phyloP scores from a whole-genome alignment of 2,329 filamentous ascomycete genomes.

The Stagonosporopsis rhizophila region DNA sequence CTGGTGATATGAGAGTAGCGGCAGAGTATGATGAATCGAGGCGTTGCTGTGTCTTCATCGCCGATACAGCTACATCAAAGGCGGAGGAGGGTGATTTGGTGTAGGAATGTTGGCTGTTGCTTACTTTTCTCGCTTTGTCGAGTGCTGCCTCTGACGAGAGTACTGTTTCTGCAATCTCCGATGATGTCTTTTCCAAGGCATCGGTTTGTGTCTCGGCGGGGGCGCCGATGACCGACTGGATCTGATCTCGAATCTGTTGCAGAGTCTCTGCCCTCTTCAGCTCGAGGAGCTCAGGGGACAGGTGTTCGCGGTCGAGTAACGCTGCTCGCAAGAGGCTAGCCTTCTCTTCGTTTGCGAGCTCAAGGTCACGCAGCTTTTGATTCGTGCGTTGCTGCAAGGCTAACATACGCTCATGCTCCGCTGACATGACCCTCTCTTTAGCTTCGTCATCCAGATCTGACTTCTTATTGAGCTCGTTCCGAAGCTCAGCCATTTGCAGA shows the following conservation, averaged over 20 bases:
- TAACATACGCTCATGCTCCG: constrained; percentile 47
- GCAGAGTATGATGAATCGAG: constrained; percentile 32
- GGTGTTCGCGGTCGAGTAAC: constrained; percentile 42
- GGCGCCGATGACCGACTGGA: constrained; percentile 41
- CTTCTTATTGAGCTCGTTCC: constrained; percentile 47
- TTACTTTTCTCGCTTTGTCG: constrained; percentile 50
- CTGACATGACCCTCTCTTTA: constrained; percentile 39
- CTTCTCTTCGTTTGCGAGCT: constrained; percentile 47
- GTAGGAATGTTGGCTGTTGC: constrained; percentile 36
- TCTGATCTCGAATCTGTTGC: constrained; percentile 43
- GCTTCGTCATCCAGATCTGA: constrained; percentile 41
- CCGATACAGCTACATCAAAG: constrained; percentile 32
- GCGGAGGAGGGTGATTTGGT: constrained; percentile 27
- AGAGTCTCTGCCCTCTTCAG: constrained; percentile 43
- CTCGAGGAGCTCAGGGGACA: constrained; percentile 43
- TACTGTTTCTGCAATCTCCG: constrained; percentile 46
- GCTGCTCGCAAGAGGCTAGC: constrained; percentile 43
- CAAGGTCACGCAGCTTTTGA: constrained; percentile 44
- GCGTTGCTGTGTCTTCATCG: constrained; percentile 26
- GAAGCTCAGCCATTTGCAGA: constrained; percentile 45
- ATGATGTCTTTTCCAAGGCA: constrained; percentile 40
- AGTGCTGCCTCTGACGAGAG: constrained; percentile 43
- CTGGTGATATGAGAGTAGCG: constrained; percentile 31
- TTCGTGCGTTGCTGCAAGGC: constrained; percentile 45
- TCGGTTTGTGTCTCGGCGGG: constrained; percentile 42